A percentile compares a stretch with the other conserved stretches of the same genome.
phyloP scores from a whole-genome alignment of 2,329 filamentous ascomycete species.

The Penicillium sp. region DNA sequence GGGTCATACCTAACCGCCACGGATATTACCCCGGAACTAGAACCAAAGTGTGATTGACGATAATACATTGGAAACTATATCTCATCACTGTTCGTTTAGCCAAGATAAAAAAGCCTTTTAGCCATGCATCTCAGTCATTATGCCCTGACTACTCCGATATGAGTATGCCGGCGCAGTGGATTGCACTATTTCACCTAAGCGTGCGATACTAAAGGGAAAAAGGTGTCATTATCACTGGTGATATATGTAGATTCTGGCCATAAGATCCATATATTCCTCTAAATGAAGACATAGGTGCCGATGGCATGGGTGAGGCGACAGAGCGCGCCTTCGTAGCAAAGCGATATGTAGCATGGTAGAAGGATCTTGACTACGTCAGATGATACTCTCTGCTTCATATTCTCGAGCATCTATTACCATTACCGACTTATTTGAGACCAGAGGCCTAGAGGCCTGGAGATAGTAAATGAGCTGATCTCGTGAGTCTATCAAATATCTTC shows the following conservation, averaged over 20 bases:
- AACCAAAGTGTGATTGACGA: no score
- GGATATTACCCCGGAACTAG: background rate
- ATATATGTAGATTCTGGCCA: background rate
- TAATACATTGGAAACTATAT: no score
- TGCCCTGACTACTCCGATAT: no score
- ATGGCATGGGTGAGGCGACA: conserved; percentile 10
- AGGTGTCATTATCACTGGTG: background rate
- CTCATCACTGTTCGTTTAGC: no score
- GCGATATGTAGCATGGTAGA: background rate
- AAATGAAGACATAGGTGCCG: background rate
- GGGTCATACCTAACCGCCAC: background rate
- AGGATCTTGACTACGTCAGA: background rate
- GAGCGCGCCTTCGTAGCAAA: conserved; percentile 5
- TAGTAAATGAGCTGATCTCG: no score
- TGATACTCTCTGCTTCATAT: background rate
- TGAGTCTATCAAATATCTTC: no score
- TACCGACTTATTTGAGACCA: background rate
- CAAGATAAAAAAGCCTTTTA: no score
- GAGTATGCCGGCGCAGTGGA: no score
- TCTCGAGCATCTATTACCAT: background rate
- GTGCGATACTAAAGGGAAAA: background rate
- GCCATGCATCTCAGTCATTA: no score
- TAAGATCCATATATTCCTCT: background rate
- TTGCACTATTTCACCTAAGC: background rate
- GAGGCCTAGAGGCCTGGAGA: background rate